Conservation (phyloP, 2,329 filamentous ascomycete species). For the Trichophyton schoenleinii region DNA sequence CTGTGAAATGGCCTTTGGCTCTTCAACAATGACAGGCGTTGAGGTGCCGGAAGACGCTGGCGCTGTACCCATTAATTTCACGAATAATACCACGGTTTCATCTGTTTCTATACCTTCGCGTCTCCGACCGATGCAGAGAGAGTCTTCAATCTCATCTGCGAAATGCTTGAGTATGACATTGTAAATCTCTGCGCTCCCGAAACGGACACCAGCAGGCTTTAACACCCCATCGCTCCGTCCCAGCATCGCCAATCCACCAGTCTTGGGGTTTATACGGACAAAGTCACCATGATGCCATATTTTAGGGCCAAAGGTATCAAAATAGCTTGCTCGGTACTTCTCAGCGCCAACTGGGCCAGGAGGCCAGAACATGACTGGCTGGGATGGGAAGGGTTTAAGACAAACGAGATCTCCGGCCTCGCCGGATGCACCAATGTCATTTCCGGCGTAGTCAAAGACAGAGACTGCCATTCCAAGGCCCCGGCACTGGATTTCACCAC, state of each 20-base stretch:
- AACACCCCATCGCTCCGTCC: constrained; percentile 85
- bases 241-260: constrained; percentile 76
- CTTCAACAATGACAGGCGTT: constrained; percentile 8
- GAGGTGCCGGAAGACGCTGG: constrained; percentile 11
- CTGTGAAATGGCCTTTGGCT: constrained; percentile 45
- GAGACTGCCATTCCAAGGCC: constrained; percentile 67
- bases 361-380: constrained; percentile 77
- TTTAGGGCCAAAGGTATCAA: constrained; percentile 59
- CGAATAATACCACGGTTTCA: constrained; percentile 78
- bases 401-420: constrained; percentile 83
- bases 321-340: constrained; percentile 80
- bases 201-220: constrained; percentile 82
- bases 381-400: constrained; percentile 72
- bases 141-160: constrained; percentile 63
- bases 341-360: constrained; percentile 51
- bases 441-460: constrained; percentile 44
- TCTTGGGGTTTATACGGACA: constrained; percentile 55
- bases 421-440: constrained; percentile 46
- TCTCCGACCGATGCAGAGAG: constrained; percentile 72
- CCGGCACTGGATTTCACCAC: constrained; percentile 64
- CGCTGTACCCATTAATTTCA: constrained; percentile 51
- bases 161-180: constrained; percentile 84
- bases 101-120: constrained; percentile 57
- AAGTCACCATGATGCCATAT: constrained; percentile 95
- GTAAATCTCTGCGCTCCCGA: constrained; percentile 92